Evolutionary conservation across 2,329 filamentous ascomycete species (phyloP).

Genomic region (Talaromyces sp.): DNA sequence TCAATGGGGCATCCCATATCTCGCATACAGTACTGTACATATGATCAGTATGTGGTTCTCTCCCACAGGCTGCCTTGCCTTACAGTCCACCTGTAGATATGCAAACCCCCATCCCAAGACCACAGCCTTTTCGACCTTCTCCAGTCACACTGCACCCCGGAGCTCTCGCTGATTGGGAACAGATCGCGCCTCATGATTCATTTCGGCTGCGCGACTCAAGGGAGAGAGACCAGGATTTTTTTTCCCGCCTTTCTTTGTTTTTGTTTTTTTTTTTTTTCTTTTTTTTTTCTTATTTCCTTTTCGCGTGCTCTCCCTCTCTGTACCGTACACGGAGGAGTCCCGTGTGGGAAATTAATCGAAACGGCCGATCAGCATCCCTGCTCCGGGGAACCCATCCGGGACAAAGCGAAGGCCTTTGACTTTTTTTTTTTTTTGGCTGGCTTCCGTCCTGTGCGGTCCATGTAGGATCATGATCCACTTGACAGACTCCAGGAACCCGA

Average conservation of each 20-base stretch:
- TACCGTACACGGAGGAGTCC: not conserved
- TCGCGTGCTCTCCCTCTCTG: not conserved
- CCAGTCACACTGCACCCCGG: not conserved
- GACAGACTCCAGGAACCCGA: conserved; percentile 19
- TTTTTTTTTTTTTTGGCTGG: not conserved
- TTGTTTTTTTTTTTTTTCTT: not conserved
- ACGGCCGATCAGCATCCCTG: conserved; percentile 11
- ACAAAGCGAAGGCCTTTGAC: not conserved
- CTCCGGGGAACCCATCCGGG: not conserved
- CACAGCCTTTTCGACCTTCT: not conserved
- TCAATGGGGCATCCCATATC: conserved; percentile 1
- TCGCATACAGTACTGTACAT: no score
- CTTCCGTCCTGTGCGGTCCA: not conserved
- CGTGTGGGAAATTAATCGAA: conserved; percentile 7
- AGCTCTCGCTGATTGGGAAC: conserved; percentile 8
- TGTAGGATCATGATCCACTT: conserved; percentile 9
- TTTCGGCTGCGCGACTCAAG: not conserved
- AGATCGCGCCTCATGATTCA: conserved; percentile 16
- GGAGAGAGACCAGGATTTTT: not conserved
- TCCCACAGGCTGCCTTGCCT: conserved; percentile 4
- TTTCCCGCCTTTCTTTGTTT: not conserved
- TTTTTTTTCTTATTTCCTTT: not conserved
- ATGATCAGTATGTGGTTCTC: conserved; percentile 2
- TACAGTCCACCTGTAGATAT: not conserved
- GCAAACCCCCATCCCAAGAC: no score